Evolutionary conservation across 495 filamentous ascomycete genomes (phyloP).

Genomic region (Penicillium taxi): DNA sequence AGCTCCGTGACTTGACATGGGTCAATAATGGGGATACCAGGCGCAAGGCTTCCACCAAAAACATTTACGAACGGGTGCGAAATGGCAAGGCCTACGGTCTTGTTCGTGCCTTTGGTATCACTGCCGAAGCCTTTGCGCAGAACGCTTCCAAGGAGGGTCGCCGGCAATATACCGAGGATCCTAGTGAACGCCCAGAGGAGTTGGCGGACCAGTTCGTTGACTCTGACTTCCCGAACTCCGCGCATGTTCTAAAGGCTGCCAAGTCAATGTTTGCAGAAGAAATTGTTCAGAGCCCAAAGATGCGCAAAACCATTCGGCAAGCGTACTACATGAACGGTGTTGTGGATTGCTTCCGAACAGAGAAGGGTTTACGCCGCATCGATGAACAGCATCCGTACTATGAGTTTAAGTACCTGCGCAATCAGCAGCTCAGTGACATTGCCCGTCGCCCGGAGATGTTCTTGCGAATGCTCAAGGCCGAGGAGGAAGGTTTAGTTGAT

Average conservation of each 20-base stretch:
- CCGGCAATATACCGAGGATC: constrained; percentile 77
- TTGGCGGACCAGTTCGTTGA: constrained; percentile 70
- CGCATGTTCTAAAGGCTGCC: constrained; percentile 66
- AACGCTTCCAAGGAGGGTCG: constrained; percentile 72
- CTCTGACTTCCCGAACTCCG: constrained; percentile 68
- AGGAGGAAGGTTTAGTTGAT: constrained; percentile 84
- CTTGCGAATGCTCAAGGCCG: constrained; percentile 91
- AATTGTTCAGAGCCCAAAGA: constrained; percentile 74
- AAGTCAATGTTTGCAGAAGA: constrained; percentile 89
- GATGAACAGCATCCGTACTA: constrained; percentile 95
- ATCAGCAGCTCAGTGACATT: constrained; percentile 74
- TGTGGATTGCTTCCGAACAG: constrained; percentile 80
- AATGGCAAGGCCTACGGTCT: constrained; percentile 69
- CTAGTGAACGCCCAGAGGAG: constrained; percentile 64
- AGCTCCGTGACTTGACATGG: constrained; percentile 64
- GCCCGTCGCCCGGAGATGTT: constrained; percentile 79
- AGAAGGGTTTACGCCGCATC: constrained; percentile 89
- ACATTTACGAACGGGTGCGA: constrained; percentile 75
- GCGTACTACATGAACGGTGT: constrained; percentile 73
- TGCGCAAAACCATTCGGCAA: constrained; percentile 78
- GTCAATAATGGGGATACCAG: constrained; percentile 51
- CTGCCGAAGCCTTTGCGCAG: constrained; percentile 75
- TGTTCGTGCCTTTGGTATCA: constrained; percentile 84
- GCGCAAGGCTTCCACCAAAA: constrained; percentile 65
- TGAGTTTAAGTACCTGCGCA: constrained; percentile 92